These are phyloP conservation scores for Erodium maritimum DNA, from an alignment of 345 rosid genomes.

Conservation along the genomic window DNA sequence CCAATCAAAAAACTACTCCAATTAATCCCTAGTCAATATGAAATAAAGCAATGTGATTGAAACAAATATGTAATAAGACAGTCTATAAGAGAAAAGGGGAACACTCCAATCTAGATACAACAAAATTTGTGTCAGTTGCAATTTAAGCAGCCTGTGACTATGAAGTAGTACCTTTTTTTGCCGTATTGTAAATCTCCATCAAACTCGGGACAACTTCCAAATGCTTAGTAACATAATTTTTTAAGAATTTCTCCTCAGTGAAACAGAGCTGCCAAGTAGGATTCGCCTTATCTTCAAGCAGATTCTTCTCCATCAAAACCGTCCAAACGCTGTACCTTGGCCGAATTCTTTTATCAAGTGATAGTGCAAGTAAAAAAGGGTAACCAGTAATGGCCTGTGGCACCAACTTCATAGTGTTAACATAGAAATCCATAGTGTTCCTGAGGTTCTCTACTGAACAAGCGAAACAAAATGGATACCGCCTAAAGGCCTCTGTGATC, in stretches of 20 bases:
- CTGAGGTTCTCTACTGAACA: constrained; percentile 4
- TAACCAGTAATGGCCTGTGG: not conserved
- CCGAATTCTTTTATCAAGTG: constrained; percentile 10
- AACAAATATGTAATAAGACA: no score
- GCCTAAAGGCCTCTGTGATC: constrained; percentile 3
- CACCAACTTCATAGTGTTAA: constrained; percentile 2
- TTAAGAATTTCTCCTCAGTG: constrained; percentile 4
- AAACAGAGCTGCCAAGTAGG: not conserved
- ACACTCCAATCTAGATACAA: no score
- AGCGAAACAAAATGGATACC: not conserved
- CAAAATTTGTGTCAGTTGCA: no score
- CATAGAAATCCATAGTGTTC: constrained; percentile 5
- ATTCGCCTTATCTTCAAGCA: not conserved
- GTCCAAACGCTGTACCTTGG: constrained; percentile 10
- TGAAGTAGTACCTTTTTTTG: no score
- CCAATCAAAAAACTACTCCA: no score
- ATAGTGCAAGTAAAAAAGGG: constrained; percentile 5
- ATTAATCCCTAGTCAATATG: no score
- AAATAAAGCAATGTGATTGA: no score
- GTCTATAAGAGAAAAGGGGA: no score
- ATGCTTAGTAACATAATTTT: constrained; percentile 5
- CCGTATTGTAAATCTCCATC: constrained; percentile 4
- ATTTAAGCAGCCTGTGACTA: no score
- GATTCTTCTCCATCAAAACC: constrained; percentile 13
- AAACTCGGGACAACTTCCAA: constrained; percentile 6